These are phyloP conservation scores for Pseudotsuga menziesii DNA, from an alignment of 75 land plant species.

Conservation along the genomic window DNA sequence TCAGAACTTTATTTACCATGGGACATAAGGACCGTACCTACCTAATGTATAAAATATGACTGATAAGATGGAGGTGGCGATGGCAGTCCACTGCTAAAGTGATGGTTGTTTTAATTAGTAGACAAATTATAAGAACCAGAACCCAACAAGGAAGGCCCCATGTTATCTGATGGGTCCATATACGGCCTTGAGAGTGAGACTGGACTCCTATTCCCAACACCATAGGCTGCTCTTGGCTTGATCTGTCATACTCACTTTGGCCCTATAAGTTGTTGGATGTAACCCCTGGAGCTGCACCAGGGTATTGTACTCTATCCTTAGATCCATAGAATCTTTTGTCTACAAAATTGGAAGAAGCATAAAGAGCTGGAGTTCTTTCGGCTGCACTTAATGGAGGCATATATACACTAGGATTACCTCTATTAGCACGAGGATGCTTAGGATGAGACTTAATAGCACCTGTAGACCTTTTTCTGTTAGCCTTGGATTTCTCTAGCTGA, in stretches of 20 bases:
- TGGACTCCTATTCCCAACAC: conserved; percentile 41
- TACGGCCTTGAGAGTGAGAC: conserved; percentile 43
- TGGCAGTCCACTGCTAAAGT: conserved; percentile 39
- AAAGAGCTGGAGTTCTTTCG: conserved; percentile 6
- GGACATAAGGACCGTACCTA: background rate
- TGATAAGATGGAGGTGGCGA: conserved; percentile 46
- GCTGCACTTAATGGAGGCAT: conserved; percentile 9
- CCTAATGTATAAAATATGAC: conserved; percentile 39
- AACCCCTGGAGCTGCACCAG: conserved; percentile 15
- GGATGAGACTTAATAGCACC: conserved; percentile 22
- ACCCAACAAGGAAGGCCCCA: conserved; percentile 22
- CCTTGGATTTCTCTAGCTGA: conserved; percentile 44
- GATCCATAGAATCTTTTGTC: conserved; percentile 28
- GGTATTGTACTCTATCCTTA: conserved; percentile 8
- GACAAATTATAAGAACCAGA: conserved; percentile 7
- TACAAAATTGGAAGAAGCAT: conserved; percentile 1
- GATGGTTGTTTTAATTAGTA: conserved; percentile 7
- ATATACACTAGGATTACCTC: conserved; percentile 14
- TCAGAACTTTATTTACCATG: background rate
- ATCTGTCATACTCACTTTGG: conserved; percentile 37
- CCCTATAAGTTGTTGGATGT: conserved; percentile 6
- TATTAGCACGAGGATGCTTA: conserved; percentile 29
- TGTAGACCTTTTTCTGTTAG: conserved; percentile 27
- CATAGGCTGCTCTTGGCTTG: conserved; percentile 32
- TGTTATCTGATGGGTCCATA: conserved; percentile 34